Percentiles rank a stretch among this genome's conserved stretches.
Evolutionary conservation across 2,329 filamentous ascomycete species (phyloP).

Genomic region (Sarocladium kiliense): DNA sequence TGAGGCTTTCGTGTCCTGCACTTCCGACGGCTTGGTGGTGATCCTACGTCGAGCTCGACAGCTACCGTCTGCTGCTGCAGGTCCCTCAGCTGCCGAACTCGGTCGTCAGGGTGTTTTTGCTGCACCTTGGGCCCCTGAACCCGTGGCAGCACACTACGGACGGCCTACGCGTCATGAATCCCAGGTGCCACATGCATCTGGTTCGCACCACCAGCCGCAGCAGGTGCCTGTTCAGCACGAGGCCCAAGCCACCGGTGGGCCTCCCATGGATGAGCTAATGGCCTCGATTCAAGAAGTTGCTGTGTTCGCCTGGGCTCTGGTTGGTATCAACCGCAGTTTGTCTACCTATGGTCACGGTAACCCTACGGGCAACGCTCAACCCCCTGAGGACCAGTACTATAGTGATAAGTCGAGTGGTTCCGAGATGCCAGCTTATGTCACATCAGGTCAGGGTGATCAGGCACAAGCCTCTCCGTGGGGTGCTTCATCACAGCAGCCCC

Average conservation of each 20-base stretch:
- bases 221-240: slow-evolving; percentile 38
- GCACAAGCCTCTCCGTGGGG: neutral
- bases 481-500: neutral
- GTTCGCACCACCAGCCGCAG: slow-evolving; percentile 35
- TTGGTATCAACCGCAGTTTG: slow-evolving; percentile 73
- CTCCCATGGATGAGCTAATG: slow-evolving; percentile 63
- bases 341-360: slow-evolving; percentile 58
- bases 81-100: slow-evolving; percentile 51
- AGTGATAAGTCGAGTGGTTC: neutral
- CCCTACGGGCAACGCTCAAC: slow-evolving; percentile 58
- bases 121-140: slow-evolving; percentile 71
- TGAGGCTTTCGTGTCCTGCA: slow-evolving; percentile 87
- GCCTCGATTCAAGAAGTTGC: slow-evolving; percentile 76
- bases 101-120: slow-evolving; percentile 65
- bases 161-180: neutral
- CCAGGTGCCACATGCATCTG: slow-evolving; percentile 26
- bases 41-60: slow-evolving; percentile 66
- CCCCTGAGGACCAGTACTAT: slow-evolving; percentile 30
- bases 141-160: slow-evolving; percentile 44
- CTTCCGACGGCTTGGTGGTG: slow-evolving; percentile 81
- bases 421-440: neutral
- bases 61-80: slow-evolving; percentile 29
- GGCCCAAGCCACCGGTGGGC: slow-evolving; percentile 39
- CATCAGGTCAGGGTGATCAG: neutral
- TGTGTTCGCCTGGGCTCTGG: slow-evolving; percentile 81